Conservation (phyloP, 2,329 filamentous ascomycete genomes). For the Hypoxylon sp. region DNA sequence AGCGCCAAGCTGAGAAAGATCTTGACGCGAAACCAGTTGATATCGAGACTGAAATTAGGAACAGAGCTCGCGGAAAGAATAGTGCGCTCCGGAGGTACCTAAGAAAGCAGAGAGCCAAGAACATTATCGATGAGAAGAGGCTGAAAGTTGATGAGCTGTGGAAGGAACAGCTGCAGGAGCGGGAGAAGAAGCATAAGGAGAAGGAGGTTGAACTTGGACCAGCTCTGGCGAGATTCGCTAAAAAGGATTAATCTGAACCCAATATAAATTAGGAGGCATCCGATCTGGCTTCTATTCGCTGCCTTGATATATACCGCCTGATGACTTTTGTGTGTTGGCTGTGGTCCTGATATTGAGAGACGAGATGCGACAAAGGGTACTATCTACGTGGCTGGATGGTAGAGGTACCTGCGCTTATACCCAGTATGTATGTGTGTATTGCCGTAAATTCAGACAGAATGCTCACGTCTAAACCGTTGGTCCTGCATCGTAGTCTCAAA, state of each 20-base stretch:
- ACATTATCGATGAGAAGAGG: conserved; percentile 96
- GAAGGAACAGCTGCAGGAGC: conserved; percentile 78
- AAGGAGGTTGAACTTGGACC: conserved; percentile 84
- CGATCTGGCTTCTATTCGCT: conserved; percentile 27
- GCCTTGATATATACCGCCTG: conserved; percentile 30
- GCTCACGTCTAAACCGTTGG: conserved; percentile 4
- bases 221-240: conserved; percentile 86
- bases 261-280: conserved; percentile 25
- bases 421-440: conserved; percentile 19
- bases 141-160: conserved; percentile 87
- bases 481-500: conserved; percentile 11
- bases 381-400: conserved; percentile 35
- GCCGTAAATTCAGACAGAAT: conserved; percentile 6
- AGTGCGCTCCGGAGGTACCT: conserved; percentile 89
- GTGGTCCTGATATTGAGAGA: conserved; percentile 20
- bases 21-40: conserved; percentile 77
- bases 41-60: conserved; percentile 74
- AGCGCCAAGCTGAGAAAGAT: conserved; percentile 82
- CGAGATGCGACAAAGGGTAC: conserved; percentile 19
- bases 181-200: conserved; percentile 73
- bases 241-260: conserved; percentile 67
- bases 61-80: conserved; percentile 90
- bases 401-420: conserved; percentile 37
- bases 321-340: conserved; percentile 32
- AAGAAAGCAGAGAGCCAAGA: conserved; percentile 91